Base-by-base conservation (phyloP, 1,139 yeast species). In the Saccharomyces hybrid region DNA sequence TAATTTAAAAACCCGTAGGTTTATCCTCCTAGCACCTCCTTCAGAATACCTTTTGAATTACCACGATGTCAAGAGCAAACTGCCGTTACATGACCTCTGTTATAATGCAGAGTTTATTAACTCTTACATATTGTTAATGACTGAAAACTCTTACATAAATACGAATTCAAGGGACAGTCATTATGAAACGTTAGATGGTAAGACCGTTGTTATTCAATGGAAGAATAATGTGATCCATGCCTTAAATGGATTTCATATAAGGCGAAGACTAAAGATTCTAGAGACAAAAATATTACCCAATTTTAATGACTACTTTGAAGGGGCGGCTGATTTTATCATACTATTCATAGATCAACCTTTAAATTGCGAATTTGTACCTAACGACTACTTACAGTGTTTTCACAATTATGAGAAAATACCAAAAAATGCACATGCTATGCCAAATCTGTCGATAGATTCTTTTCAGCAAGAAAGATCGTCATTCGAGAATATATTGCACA, bases 21-120 rank as follows among this genome's bases (percentile, higher is more conserved):
- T 76, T 66, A 77, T 86, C 4, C 67, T 87, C 9, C 63, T 85
- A 13, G 81, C 85, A 0, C 95, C 95, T 0, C 80, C 86, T 2
- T 73, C 85, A 1, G 68, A 76, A 41, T 66, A 76, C 3, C 72
- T 86, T 6, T 71, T 80, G 52, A 75, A 81, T 58, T 75, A 76
- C 57, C 74, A 70, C 50, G 93, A 86, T 61, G 73, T 75, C 13
- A 76, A 75, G 13, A 66, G 84, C 0, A 75, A 77, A 26, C 60
- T 70, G 4, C 69, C 78, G 1, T 76, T 83, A 54, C 69, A 68
- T 14, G 89, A 86, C 3, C 68, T 84, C 25, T 86, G 91, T 64
- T 78, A 79, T 54, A 78, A 75, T 52, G 84, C 82, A 50, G 91
- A 86, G 30, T 89, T 88, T 65, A 72, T 88, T 7, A 78, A 79